phyloP scores from a whole-genome alignment of 179 eudicot species.

The Pouteria campechiana region DNA sequence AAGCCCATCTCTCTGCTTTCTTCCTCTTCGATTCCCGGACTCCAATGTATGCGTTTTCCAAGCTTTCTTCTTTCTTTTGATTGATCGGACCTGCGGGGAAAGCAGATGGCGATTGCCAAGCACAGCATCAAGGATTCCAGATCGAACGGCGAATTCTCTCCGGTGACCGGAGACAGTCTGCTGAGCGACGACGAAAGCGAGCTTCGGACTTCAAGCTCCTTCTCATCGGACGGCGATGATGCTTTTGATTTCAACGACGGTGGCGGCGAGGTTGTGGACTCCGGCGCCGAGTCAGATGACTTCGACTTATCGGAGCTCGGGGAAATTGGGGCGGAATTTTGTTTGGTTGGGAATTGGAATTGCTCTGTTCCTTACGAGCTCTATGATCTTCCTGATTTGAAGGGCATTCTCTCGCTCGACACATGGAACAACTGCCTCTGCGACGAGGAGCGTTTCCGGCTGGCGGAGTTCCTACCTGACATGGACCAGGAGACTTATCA shows the following conservation, averaged over 20 bases:
- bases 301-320: conserved; percentile 88
- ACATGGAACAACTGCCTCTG: conserved; percentile 87
- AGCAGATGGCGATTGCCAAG: conserved; percentile 90
- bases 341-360: conserved; percentile 83
- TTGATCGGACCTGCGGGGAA: conserved; percentile 13
- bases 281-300: conserved; percentile 96
- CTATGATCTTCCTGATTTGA: conserved; percentile 70
- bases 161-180: conserved; percentile 63
- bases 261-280: too few relatives aligned
- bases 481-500: conserved; percentile 79
- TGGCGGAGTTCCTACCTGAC: conserved; percentile 79
- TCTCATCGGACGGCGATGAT: conserved; percentile 60
- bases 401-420: conserved; percentile 64
- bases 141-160: conserved; percentile 48
- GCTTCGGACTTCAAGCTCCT: conserved; percentile 13
- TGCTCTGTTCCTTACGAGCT: conserved; percentile 77
- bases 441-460: conserved; percentile 74
- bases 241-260: conserved; percentile 70
- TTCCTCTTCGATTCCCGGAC: conserved; percentile 8
- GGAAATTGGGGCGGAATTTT: conserved; percentile 79
- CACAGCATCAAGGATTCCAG: conserved; percentile 53
- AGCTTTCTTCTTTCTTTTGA: conserved; percentile 10
- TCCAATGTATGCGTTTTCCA: conserved; percentile 5
- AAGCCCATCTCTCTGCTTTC: conserved; percentile 18
- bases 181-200: conserved; percentile 67